Evolutionary conservation across 2,329 filamentous ascomycete genomes (phyloP).

Genomic region (Paraphoma sp.): DNA sequence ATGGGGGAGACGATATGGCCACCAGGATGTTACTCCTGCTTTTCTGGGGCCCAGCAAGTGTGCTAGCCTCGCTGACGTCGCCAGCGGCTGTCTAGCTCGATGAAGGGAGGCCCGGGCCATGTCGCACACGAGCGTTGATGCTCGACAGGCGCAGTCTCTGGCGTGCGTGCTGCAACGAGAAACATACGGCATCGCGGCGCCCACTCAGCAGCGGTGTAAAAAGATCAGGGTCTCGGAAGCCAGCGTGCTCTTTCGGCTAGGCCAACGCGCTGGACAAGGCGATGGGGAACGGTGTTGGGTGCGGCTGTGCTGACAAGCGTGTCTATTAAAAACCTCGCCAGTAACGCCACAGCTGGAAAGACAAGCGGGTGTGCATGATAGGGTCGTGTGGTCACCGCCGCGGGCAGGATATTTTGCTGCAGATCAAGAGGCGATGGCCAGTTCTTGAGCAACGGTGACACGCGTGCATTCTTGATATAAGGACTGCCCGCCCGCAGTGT

Average conservation of each 20-base stretch:
- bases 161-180: neutral
- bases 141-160: neutral
- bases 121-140: neutral
- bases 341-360: constrained; percentile 21
- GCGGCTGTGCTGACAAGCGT: constrained; percentile 34
- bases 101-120: constrained; percentile 2
- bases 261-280: constrained; percentile 4
- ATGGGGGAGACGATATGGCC: constrained; percentile 1
- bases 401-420: neutral
- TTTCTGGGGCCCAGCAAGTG: neutral
- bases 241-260: constrained; percentile 1
- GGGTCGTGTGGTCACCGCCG: constrained; percentile 17
- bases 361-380: constrained; percentile 2
- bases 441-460: constrained; percentile 12
- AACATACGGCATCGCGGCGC: neutral
- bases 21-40: constrained; percentile 2
- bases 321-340: constrained; percentile 31
- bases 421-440: constrained; percentile 1
- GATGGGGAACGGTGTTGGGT: constrained; percentile 11
- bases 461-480: constrained; percentile 25
- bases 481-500: constrained; percentile 26
- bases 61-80: constrained; percentile 15
- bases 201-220: constrained; percentile 6
- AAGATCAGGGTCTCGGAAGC: neutral
- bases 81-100: constrained; percentile 11